Evolutionary conservation across 2,329 filamentous ascomycete genomes (phyloP), one percentile per base, ranked within the genome.

Genomic region (Ophiobolus disseminans): DNA sequence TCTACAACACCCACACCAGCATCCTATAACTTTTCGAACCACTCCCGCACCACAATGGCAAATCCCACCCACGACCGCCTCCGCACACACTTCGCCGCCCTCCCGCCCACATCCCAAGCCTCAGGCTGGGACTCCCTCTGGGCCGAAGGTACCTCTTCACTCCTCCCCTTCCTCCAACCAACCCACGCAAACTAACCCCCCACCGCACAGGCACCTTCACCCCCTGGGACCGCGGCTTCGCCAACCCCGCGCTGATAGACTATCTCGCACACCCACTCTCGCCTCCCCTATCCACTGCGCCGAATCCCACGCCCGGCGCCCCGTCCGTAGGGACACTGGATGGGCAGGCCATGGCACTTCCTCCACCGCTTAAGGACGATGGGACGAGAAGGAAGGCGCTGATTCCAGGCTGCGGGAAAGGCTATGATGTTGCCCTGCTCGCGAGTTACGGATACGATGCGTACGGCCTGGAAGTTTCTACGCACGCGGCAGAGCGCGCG

Each of bases 361-460:
- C 51, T 1, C 63, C 67, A 3, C 42, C 65, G 2, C 16, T 60
- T 8, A 48, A 25, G 1, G 7, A 42, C 0, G 59, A 60, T 22
- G 62, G 64, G 45, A 72, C 21, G 62, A 75, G 70, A 46, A 82
- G 81, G 60, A 78, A 76, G 47, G 90, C 87, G 1, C 77, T 95
- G 7, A 87, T 96, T 0, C 89, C 91, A 0, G 91, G 90, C 4
- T 96, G 91, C 72, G 91, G 91, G 0, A 82, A 83, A 37, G 91
- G 91, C 4, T 88, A 94, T 65, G 91, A 96, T 74, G 88, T 91
- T 1, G 78, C 90, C 8, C 78, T 96, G 28, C 80, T 96, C 35
- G 83, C 86, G 40, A 83, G 84, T 8, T 84, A 87, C 64, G 91
- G 91, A 1, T 94, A 89, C 68, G 87, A 95, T 72, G 85, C 86